A percentile compares a stretch with the other conserved stretches of the same genome.
Evolutionary conservation across 192 early-diverging fungal species (phyloP).

Genomic region (Piromyces finnis): DNA sequence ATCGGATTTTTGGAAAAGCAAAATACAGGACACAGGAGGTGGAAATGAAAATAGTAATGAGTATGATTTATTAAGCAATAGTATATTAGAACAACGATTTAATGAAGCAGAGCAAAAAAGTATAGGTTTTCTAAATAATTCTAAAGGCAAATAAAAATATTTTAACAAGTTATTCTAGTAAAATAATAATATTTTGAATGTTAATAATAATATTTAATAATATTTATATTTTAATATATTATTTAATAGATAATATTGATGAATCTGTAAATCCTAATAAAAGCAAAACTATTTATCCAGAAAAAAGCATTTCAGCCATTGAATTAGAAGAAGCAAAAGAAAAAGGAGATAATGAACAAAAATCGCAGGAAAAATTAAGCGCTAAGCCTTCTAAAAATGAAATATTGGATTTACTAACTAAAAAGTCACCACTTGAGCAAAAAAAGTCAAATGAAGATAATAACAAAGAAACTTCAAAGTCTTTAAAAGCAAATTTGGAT

Average conservation of each 20-base stretch:
- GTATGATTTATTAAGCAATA: background rate
- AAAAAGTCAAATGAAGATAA: background rate
- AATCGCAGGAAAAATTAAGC: too few relatives aligned
- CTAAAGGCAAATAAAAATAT: background rate
- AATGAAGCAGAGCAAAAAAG: background rate
- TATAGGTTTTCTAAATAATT: background rate
- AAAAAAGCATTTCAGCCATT: too few relatives aligned
- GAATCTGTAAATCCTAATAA: too few relatives aligned
- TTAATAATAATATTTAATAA: too few relatives aligned
- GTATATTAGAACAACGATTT: background rate
- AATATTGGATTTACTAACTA: background rate
- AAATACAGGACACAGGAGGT: background rate
- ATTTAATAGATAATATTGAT: too few relatives aligned
- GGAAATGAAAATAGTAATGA: background rate
- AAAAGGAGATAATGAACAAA: background rate
- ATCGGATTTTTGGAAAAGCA: background rate
- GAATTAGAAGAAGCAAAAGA: too few relatives aligned
- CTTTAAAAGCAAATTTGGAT: too few relatives aligned
- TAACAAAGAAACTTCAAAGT: too few relatives aligned
- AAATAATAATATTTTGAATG: too few relatives aligned
- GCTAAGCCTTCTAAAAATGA: background rate
- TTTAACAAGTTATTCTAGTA: too few relatives aligned
- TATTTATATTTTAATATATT: too few relatives aligned
- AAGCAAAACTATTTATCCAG: too few relatives aligned
- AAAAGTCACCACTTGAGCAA: background rate